A percentile compares a stretch with the other conserved stretches of the same genome.
phyloP scores from a whole-genome alignment of 352 stramenopile species.

The Poterioochromonas sp. region DNA sequence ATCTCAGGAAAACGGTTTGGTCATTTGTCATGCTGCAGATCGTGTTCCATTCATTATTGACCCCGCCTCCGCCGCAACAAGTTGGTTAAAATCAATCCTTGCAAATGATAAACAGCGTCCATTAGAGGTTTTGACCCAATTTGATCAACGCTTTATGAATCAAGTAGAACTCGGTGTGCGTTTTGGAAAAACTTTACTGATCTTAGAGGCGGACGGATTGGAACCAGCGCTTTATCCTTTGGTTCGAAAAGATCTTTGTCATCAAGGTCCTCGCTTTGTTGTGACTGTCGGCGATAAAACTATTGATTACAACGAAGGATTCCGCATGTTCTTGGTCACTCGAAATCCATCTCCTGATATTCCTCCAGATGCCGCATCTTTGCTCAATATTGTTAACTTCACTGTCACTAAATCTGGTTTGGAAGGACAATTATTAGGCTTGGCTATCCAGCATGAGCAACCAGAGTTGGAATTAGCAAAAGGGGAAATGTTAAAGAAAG shows the following conservation, averaged over 20 bases:
- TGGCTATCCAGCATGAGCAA: constrained; percentile 85
- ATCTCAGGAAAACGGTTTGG: constrained; percentile 78
- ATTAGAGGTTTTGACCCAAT: constrained; percentile 69
- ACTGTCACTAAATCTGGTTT: constrained; percentile 82
- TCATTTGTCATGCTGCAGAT: constrained; percentile 64
- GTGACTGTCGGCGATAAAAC: constrained; percentile 75
- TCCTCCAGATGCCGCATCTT: constrained; percentile 67
- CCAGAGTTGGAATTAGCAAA: constrained; percentile 84
- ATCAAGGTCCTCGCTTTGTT: constrained; percentile 76
- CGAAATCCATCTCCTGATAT: constrained; percentile 73
- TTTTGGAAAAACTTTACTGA: constrained; percentile 87
- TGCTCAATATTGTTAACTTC: constrained; percentile 88
- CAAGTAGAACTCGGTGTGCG: constrained; percentile 83
- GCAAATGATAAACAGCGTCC: constrained; percentile 64
- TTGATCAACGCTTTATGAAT: constrained; percentile 72
- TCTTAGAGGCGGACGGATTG: constrained; percentile 78
- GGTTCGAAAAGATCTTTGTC: constrained; percentile 70
- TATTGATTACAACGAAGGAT: constrained; percentile 89
- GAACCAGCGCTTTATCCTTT: constrained; percentile 84
- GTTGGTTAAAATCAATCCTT: constrained; percentile 77
- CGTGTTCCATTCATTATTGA: constrained; percentile 88
- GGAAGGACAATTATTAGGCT: constrained; percentile 78
- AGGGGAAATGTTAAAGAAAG: constrained; percentile 71
- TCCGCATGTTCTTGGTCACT: constrained; percentile 78
- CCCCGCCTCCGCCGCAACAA: constrained; percentile 67